Conservation (phyloP, 2,329 filamentous ascomycete genomes). For the Aspergillus alliaceus region DNA sequence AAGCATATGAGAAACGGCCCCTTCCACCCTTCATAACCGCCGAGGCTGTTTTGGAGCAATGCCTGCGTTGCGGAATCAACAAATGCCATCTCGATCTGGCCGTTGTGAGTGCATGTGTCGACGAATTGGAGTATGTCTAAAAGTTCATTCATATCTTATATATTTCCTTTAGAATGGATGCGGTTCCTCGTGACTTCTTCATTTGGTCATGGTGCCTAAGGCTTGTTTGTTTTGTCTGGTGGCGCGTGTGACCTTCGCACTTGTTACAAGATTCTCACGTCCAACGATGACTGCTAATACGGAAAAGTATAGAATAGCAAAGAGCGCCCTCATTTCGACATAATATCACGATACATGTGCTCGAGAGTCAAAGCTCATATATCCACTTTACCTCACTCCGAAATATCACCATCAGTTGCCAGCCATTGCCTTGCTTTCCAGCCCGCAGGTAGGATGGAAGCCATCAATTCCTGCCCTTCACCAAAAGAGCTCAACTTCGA, state of each 20-base stretch:
- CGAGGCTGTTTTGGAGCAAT: slow-evolving; percentile 8
- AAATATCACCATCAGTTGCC: slow-evolving; percentile 12
- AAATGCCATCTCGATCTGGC: slow-evolving; percentile 17
- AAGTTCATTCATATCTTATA: too few species aligned
- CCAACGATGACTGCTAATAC: neutral
- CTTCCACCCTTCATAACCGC: neutral
- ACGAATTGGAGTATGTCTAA: slow-evolving; percentile 22
- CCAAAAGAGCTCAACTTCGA: slow-evolving; percentile 22
- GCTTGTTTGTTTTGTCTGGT: neutral
- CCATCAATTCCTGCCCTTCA: neutral
- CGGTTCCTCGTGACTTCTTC: too few species aligned
- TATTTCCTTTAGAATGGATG: too few species aligned
- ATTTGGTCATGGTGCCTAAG: too few species aligned
- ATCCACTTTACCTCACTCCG: slow-evolving; percentile 7
- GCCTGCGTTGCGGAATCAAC: slow-evolving; percentile 16
- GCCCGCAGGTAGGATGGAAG: slow-evolving; percentile 9
- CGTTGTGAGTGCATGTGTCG: slow-evolving; percentile 20
- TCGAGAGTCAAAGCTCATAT: slow-evolving; percentile 10
- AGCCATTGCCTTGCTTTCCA: slow-evolving; percentile 5
- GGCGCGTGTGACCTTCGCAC: too few species aligned
- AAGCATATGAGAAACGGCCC: neutral
- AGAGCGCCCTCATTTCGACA: neutral
- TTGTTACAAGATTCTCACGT: too few species aligned
- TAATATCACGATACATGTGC: neutral
- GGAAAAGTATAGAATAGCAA: neutral